Evolutionary conservation across 164 flowering plant species (phyloP).

Genomic region (Magnolia kwangsiensis): DNA sequence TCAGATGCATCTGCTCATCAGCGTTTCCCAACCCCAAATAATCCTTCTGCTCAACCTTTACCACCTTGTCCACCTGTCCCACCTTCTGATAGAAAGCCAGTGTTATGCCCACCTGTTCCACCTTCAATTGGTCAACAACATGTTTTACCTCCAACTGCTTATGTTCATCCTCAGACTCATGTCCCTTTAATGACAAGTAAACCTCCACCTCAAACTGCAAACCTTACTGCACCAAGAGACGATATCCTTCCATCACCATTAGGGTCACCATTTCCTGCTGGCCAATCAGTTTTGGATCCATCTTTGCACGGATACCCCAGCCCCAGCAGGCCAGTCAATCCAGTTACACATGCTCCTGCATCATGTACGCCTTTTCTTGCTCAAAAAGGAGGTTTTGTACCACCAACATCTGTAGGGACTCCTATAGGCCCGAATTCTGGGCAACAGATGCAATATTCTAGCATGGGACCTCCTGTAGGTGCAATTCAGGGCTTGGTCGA

Average conservation of each 20-base stretch:
- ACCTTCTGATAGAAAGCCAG: slow-evolving; percentile 36
- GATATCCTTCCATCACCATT: slow-evolving; percentile 31
- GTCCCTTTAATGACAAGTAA: slow-evolving; percentile 51
- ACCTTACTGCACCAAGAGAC: slow-evolving; percentile 24
- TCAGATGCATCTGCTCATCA: slow-evolving; percentile 42
- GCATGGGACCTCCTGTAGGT: slow-evolving; percentile 52
- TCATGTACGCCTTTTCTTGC: slow-evolving; percentile 34
- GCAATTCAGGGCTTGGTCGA: slow-evolving; percentile 64
- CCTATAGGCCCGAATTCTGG: slow-evolving; percentile 36
- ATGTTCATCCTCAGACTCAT: slow-evolving; percentile 32
- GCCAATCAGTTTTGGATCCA: slow-evolving; percentile 37
- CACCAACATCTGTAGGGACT: slow-evolving; percentile 36
- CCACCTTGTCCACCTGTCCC: slow-evolving; percentile 27
- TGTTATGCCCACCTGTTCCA: slow-evolving; percentile 23
- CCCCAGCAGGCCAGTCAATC: slow-evolving; percentile 37
- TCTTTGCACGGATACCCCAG: slow-evolving; percentile 52
- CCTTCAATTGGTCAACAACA: slow-evolving; percentile 41
- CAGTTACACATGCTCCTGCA: slow-evolving; percentile 39
- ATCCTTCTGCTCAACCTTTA: slow-evolving; percentile 37
- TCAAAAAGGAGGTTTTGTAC: slow-evolving; percentile 47
- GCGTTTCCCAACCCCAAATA: slow-evolving; percentile 39
- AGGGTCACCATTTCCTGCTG: slow-evolving; percentile 32
- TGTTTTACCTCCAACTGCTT: slow-evolving; percentile 28
- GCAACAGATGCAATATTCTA: slow-evolving; percentile 43
- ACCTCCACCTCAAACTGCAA: slow-evolving; percentile 40